These are phyloP conservation scores for Puccinia triticina DNA, from an alignment of 1,284 basidiomycete species.

Conservation along the genomic window DNA sequence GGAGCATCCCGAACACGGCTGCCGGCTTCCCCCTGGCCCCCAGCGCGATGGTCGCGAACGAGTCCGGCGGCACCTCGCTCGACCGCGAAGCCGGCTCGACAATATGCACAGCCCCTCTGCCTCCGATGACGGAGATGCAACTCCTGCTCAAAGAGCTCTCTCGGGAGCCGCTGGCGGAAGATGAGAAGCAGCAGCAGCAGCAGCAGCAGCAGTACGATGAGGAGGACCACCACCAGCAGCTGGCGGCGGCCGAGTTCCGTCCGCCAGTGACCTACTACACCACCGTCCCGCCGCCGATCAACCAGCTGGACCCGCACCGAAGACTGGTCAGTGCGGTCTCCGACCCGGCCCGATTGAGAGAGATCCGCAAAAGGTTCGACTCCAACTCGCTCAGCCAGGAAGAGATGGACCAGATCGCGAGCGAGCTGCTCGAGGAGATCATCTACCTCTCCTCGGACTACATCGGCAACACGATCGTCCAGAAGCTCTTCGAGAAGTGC, in stretches of 20 bases:
- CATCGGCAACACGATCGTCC: conserved; percentile 88
- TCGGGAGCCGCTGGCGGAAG: not conserved
- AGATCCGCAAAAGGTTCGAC: conserved; percentile 86
- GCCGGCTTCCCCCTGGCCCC: conserved; percentile 20
- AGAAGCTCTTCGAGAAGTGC: conserved; percentile 81
- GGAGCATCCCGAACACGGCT: not conserved
- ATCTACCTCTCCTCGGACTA: conserved; percentile 95
- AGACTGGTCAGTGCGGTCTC: conserved; percentile 69
- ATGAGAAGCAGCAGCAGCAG: conserved; percentile 30
- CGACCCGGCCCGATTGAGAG: conserved; percentile 91
- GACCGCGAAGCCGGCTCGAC: conserved; percentile 22
- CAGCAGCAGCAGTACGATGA: no score
- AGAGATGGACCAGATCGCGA: conserved; percentile 84
- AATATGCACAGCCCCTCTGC: conserved; percentile 17
- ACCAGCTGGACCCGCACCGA: conserved; percentile 52
- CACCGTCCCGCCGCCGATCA: conserved; percentile 74
- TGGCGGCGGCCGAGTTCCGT: conserved; percentile 69
- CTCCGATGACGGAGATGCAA: conserved; percentile 48
- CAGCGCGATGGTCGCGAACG: conserved; percentile 5
- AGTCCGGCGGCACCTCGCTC: not conserved
- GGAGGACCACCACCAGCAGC: conserved; percentile 33
- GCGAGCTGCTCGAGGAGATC: conserved; percentile 78
- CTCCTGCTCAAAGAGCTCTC: conserved; percentile 40
- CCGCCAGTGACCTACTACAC: conserved; percentile 91
- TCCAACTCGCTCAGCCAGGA: conserved; percentile 77